Evolutionary conservation across 2,329 filamentous ascomycete genomes (phyloP).

Genomic region (Apiospora aurea): DNA sequence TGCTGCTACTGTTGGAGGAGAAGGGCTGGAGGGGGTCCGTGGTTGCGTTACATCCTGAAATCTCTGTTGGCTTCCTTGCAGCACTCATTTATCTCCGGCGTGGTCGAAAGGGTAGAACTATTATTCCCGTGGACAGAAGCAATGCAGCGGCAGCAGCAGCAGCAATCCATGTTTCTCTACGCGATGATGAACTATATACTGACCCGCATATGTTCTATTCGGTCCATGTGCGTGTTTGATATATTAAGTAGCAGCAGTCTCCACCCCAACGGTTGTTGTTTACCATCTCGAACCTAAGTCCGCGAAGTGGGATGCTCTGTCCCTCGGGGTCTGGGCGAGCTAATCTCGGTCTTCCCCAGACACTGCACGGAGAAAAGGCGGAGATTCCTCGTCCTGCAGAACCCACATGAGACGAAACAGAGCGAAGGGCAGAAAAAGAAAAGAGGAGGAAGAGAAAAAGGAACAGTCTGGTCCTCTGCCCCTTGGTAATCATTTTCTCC

Average conservation of each 20-base stretch:
- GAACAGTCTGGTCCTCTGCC: neutral
- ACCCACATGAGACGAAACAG: neutral
- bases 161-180: neutral
- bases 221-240: too few relatives aligned
- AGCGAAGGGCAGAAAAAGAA: neutral
- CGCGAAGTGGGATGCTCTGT: neutral
- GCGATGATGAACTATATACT: neutral
- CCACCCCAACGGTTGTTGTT: neutral
- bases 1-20: neutral
- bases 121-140: neutral
- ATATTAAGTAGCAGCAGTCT: neutral
- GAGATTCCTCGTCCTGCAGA: neutral
- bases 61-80: neutral
- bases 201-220: neutral
- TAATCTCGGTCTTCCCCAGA: neutral
- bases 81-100: neutral
- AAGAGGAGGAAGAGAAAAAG: neutral
- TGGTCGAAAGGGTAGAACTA: neutral
- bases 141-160: neutral
- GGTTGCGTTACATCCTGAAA: neutral
- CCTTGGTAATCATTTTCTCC: neutral
- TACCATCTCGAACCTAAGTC: neutral
- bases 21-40: neutral
- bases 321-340: neutral
- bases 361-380: constrained; percentile 14